Evolutionary conservation across 768 basidiomycete species (phyloP), one percentile per base, ranked within the genome.

Genomic region (Mycena chlorophos): DNA sequence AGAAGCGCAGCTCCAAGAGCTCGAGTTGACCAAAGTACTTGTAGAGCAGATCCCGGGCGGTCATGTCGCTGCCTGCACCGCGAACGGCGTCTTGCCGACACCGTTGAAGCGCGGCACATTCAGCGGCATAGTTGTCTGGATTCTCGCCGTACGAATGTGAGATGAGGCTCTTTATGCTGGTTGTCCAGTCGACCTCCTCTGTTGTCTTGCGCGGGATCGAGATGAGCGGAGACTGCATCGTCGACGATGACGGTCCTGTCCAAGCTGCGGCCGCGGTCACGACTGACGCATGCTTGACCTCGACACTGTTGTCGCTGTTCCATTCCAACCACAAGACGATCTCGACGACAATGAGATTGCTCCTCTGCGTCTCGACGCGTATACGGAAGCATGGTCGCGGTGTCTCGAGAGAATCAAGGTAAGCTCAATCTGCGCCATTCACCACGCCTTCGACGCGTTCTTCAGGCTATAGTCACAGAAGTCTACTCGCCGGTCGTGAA

Each of bases 1-100:
- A 85, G 75, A 99, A 99, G 31, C 97, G 86, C 50, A 99, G 82
- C 69, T 99, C 97, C 37, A 99, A 85, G 4, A 98, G 84, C 67
- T 99, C 97, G 40, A 99, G 86, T 71, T 99, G 97, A 30, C 97
- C 96, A 75, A 98, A 99, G 76, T 99, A 99, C 74, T 97, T 98
- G 87, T 96, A 98, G 40, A 99, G 79, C 20, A 98, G 79, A 75
- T 98, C 96, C 47, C 95, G 82, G 13, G 89, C 95, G n/a, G 94
- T 97, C 52, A 85, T 78, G 69, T 98, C 97, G 68, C 94, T 96
- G 1, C 97, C 97, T 28, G 96, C 96, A 25, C 96, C 96, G 60
- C 89, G 82, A 4, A 98, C 93, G 0, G 97, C 97, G 67, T 99
- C 97, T 70, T 98, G 94, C 25, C 97, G 76, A 75, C 92, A 94